A percentile compares a stretch with the other conserved stretches of the same genome.
These are phyloP conservation scores for Chenopodium berlandieri DNA, from an alignment of 148 eudicot genomes.

Conservation along the genomic window DNA sequence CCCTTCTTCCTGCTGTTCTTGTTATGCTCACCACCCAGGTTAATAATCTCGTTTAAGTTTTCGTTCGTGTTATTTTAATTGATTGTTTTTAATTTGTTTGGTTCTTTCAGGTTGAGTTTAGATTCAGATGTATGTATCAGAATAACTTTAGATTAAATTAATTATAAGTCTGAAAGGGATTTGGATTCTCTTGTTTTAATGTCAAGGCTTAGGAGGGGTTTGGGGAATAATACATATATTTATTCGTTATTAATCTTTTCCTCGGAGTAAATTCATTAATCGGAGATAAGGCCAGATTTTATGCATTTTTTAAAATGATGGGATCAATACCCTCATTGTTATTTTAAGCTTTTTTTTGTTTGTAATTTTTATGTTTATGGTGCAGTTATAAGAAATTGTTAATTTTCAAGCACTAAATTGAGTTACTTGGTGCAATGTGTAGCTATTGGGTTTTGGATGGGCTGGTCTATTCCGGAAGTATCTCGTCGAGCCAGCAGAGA, in stretches of 20 bases:
- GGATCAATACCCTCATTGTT: neutral
- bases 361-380: neutral
- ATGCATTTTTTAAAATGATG: no score
- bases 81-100: neutral
- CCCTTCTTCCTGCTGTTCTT: slow-evolving; percentile 63
- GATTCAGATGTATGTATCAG: neutral
- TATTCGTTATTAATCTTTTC: no score
- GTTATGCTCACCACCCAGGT: slow-evolving; percentile 89
- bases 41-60: neutral
- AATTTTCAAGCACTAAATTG: neutral
- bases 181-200: no score
- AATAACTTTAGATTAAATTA: no score
- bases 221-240: no score
- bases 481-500: slow-evolving; percentile 75
- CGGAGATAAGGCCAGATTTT: no score
- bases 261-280: no score
- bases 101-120: neutral
- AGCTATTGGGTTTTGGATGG: slow-evolving; percentile 88
- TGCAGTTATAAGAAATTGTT: neutral
- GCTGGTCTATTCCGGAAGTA: slow-evolving; percentile 74
- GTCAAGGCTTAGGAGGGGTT: no score
- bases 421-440: neutral
- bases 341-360: neutral
- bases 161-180: no score
- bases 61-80: neutral